These are phyloP conservation scores for Cerrena zonata DNA, from an alignment of 1,284 basidiomycete genomes.

Conservation along the genomic window DNA sequence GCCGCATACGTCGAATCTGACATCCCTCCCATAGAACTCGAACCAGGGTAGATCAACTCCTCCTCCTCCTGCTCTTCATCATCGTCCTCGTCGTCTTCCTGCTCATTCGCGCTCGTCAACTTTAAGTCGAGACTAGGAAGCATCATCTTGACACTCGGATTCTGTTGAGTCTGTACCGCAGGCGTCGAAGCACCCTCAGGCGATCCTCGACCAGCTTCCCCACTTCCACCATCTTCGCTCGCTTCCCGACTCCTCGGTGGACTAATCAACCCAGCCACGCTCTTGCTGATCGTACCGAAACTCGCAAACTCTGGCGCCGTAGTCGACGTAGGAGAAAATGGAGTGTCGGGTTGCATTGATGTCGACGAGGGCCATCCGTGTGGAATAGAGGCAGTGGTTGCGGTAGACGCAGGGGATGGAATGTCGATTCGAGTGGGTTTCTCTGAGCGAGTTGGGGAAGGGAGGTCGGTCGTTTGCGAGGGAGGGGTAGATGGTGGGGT, in stretches of 20 bases:
- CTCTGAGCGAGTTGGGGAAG: not conserved
- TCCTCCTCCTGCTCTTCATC: not conserved
- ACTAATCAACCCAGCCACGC: conserved; percentile 1
- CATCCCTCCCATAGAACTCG: conserved; percentile 7
- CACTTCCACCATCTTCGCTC: conserved; percentile 8
- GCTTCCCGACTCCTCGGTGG: conserved; percentile 4
- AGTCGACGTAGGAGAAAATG: not conserved
- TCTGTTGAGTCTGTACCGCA: not conserved
- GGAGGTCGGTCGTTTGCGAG: not conserved
- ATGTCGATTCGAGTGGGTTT: not conserved
- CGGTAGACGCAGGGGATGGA: not conserved
- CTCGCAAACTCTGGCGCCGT: not conserved
- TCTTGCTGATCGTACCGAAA: not conserved
- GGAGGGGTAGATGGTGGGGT: conserved; percentile 17
- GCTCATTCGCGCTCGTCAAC: not conserved
- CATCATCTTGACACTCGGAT: too few relatives aligned
- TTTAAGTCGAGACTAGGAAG: not conserved
- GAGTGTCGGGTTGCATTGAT: not conserved
- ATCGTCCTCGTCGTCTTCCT: not conserved
- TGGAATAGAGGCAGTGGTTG: not conserved
- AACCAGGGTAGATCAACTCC: not conserved
- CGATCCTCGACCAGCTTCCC: not conserved
- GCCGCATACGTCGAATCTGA: conserved; percentile 49
- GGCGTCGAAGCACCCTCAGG: not conserved
- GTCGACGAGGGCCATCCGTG: not conserved